Base-by-base conservation (phyloP, 2,329 filamentous ascomycete genomes). In the Gnomoniopsis smithogilvyi region DNA sequence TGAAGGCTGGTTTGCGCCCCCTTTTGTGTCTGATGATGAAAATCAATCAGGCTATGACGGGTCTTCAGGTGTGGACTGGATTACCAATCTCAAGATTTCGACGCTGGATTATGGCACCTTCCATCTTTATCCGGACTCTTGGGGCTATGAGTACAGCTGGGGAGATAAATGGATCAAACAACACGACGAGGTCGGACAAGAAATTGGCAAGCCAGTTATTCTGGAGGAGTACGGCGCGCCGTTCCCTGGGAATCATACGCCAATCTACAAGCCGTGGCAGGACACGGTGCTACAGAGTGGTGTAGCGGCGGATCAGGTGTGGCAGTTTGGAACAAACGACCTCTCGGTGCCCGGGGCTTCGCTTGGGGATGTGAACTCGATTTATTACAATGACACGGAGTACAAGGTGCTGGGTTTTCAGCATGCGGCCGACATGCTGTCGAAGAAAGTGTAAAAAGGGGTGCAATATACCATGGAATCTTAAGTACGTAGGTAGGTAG, bases 1-100 rank as follows among this genome's bases (percentile, higher is more conserved):
- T 63, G 86, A 77, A 58, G 74, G 74, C 2, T 72, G 71, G 34
- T 69, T 69, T 1, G 49, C 70, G 2, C 67, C 67, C 38, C 67
- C 67, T 2, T 70, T 66, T 21, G 48, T 59, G 15, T 63, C 63
- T 41, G 61, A 60, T 24, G 67, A 69, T 54, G 68, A 68, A 1
- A 62, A 62, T 12, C 48, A 45, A n/a, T 84, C 83, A 59, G 80
- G 80, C 1, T 84, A 83, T 68, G 67, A 70, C n/a, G 78, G 73
- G 54, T 67, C 67, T 55, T 81, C 84, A 64, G 83, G 83, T 15
- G 65, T 77, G 17, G 78, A 85, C 67, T 86, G 81, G 64, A 76
- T 74, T 22, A 74, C 73, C 63, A 83, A 83, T 63, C 70, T 83
- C 7, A 73, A 67, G 17, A 77, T 84, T 48, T 63, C 73, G 17